Conservation (phyloP, 2,329 filamentous ascomycete species). For the Fusarium sp. region DNA sequence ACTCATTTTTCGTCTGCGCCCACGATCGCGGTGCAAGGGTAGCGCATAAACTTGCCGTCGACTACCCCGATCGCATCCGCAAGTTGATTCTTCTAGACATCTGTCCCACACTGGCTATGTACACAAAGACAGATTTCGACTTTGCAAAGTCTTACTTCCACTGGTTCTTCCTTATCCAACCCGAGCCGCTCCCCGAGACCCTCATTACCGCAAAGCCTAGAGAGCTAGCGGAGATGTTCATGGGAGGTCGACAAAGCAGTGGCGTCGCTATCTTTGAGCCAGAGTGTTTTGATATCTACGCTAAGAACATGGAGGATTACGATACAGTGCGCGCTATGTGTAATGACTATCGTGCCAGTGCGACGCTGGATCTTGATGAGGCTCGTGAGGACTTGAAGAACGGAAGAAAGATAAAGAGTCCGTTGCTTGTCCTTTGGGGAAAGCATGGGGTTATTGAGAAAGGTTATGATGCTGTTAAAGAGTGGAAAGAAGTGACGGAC, state of each 20-base stretch:
- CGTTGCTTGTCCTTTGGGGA: constrained; percentile 65
- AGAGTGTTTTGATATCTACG: constrained; percentile 57
- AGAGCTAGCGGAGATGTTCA: constrained; percentile 57
- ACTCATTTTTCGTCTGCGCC: constrained; percentile 61
- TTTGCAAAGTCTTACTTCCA: constrained; percentile 67
- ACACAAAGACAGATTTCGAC: constrained; percentile 55
- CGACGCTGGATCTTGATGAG: constrained; percentile 64
- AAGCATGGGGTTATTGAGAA: constrained; percentile 61
- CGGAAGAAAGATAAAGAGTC: constrained; percentile 59
- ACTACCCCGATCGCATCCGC: constrained; percentile 56
- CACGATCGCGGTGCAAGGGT: constrained; percentile 70
- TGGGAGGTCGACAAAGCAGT: constrained; percentile 55
- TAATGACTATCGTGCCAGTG: constrained; percentile 67
- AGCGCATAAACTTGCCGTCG: constrained; percentile 65
- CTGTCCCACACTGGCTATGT: constrained; percentile 68
- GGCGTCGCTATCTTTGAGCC: constrained; percentile 53
- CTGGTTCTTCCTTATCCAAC: constrained; percentile 70
- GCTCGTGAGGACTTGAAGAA: constrained; percentile 58
- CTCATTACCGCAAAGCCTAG: constrained; percentile 56
- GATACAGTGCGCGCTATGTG: constrained; percentile 62
- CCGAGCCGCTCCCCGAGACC: constrained; percentile 62
- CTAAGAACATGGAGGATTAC: constrained; percentile 55
- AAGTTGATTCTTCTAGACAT: constrained; percentile 64
- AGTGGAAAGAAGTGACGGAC: constrained; percentile 63
- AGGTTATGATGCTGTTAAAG: constrained; percentile 61